Conservation (phyloP, 75 land plant genomes). For the Cryptomeria japonica region DNA sequence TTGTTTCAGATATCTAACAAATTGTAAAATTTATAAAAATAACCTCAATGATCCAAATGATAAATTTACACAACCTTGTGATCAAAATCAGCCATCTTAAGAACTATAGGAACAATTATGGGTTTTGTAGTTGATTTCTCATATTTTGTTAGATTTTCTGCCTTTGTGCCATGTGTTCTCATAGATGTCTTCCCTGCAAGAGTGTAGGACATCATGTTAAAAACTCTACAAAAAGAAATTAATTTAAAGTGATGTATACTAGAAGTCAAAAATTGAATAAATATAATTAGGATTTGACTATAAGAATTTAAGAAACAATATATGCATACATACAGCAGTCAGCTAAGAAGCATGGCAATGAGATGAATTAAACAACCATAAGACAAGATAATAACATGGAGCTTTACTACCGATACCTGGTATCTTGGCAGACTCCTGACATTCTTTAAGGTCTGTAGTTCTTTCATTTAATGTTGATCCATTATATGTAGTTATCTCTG, state of each 20-base stretch:
- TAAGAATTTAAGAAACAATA: neutral
- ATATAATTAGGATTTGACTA: neutral
- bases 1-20: neutral
- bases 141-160: slow-evolving; percentile 18
- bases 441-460: neutral
- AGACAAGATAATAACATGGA: slow-evolving; percentile 1
- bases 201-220: neutral
- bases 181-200: slow-evolving; percentile 28
- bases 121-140: slow-evolving; percentile 55
- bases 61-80: slow-evolving; percentile 64
- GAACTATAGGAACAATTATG: slow-evolving; percentile 83
- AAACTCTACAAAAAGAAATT: neutral
- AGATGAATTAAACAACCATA: neutral
- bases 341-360: neutral
- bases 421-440: neutral
- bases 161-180: slow-evolving; percentile 17
- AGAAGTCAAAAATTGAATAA: neutral
- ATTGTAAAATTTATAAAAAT: neutral
- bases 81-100: slow-evolving; percentile 96
- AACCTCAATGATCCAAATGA: neutral
- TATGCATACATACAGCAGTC: neutral
- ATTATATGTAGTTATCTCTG: neutral
- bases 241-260: neutral
- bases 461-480: neutral
- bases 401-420: neutral